These are phyloP conservation scores for Prunus padus DNA, from an alignment of 306 rosid genomes.

Conservation along the genomic window DNA sequence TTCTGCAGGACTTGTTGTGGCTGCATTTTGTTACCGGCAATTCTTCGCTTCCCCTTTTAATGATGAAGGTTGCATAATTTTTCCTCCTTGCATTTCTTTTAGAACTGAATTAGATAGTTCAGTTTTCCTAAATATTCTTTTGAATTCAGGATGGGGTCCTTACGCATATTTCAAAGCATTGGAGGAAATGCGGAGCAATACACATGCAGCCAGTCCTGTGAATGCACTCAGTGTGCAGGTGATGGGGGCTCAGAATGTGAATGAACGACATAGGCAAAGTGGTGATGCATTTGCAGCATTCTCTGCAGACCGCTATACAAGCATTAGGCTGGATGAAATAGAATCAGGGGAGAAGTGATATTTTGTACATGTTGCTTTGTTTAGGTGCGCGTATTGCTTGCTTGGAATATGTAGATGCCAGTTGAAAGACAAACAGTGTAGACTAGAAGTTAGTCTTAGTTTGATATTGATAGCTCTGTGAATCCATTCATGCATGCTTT, in stretches of 20 bases:
- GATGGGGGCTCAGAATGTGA: constrained; percentile 24
- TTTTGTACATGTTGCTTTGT: constrained; percentile 11
- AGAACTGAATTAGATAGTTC: neutral
- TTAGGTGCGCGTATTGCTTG: neutral
- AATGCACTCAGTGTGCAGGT: constrained; percentile 28
- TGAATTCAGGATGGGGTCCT: constrained; percentile 84
- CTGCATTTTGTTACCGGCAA: constrained; percentile 77
- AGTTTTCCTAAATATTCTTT: neutral
- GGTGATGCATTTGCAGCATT: constrained; percentile 15
- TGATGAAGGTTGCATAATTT: constrained; percentile 48
- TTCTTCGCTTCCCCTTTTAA: constrained; percentile 76
- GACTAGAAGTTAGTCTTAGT: neutral
- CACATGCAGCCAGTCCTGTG: constrained; percentile 8
- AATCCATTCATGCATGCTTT: too few species aligned
- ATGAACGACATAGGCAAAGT: constrained; percentile 27
- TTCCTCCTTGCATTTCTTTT: neutral
- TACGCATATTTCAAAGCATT: constrained; percentile 74
- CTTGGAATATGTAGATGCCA: neutral
- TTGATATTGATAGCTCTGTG: neutral
- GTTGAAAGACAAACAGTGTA: neutral
- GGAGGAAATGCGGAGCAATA: constrained; percentile 44
- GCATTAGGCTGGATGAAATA: constrained; percentile 51
- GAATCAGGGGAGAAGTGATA: constrained; percentile 43
- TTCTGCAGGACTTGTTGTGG: constrained; percentile 71
- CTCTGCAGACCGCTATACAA: constrained; percentile 11